phyloP scores from a whole-genome alignment of 768 basidiomycete species.

The Xanthoconium stramineum region DNA sequence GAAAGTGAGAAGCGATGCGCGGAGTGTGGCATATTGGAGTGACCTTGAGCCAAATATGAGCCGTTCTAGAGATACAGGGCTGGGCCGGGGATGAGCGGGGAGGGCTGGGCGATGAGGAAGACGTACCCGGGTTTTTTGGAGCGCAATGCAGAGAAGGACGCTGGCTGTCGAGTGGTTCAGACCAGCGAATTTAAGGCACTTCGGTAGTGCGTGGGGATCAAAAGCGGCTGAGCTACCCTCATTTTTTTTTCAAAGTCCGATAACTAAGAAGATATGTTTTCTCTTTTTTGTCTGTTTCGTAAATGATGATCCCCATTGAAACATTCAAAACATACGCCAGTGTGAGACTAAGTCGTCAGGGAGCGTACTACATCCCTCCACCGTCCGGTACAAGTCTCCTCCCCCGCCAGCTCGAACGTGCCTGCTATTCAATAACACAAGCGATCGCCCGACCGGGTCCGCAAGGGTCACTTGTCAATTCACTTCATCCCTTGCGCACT shows the following conservation, averaged over 20 bases:
- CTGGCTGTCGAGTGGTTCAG: conserved; percentile 29
- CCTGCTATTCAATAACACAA: background rate
- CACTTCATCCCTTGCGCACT: conserved; percentile 19
- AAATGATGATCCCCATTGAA: conserved; percentile 22
- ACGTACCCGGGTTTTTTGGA: conserved; percentile 41
- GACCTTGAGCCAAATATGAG: conserved; percentile 71
- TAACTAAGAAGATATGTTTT: conserved; percentile 14
- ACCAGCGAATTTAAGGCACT: conserved; percentile 40
- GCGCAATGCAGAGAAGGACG: conserved; percentile 31
- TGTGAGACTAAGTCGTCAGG: too few relatives aligned
- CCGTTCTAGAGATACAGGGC: conserved; percentile 77
- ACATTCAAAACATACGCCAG: background rate
- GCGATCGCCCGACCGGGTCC: conserved; percentile 16
- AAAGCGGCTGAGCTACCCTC: conserved; percentile 35
- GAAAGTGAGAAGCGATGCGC: conserved; percentile 25
- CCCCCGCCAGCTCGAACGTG: background rate
- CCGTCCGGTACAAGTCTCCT: too few relatives aligned
- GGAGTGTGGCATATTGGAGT: conserved; percentile 15
- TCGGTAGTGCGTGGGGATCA: conserved; percentile 39
- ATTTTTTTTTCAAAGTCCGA: conserved; percentile 37
- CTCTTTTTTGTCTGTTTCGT: conserved; percentile 13
- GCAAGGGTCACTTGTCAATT: conserved; percentile 19
- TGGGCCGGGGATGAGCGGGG: conserved; percentile 22
- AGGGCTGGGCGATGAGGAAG: conserved; percentile 14
- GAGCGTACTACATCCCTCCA: too few relatives aligned